Conservation (phyloP, 208 protist species). For the Trypanosoma avium region DNA sequence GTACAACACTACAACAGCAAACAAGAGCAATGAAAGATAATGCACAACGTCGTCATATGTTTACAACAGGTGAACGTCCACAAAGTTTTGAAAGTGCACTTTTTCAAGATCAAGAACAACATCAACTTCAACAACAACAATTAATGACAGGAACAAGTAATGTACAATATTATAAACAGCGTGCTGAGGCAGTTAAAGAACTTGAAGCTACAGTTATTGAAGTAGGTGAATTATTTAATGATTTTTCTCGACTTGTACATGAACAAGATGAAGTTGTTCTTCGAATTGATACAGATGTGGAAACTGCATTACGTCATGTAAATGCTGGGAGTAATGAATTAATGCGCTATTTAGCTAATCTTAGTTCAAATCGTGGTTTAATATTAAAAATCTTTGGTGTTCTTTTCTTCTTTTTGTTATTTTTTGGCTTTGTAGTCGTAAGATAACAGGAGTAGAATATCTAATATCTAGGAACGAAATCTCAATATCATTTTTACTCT, state of each 20-base stretch:
- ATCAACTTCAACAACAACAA: conserved; percentile 70
- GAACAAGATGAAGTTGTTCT: conserved; percentile 91
- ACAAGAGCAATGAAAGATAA: conserved; percentile 77
- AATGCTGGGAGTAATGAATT: conserved; percentile 92
- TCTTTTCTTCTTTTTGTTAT: conserved; percentile 90
- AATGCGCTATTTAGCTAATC: conserved; percentile 84
- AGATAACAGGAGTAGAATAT: conserved; percentile 35
- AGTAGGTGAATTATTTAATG: conserved; percentile 90
- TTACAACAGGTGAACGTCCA: conserved; percentile 73
- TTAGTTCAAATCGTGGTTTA: conserved; percentile 89
- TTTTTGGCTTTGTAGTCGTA: conserved; percentile 92
- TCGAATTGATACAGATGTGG: conserved; percentile 90
- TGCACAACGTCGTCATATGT: conserved; percentile 72
- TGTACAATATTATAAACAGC: conserved; percentile 82
- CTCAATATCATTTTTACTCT: too few species aligned
- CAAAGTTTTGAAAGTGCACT: conserved; percentile 87
- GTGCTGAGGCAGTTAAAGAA: conserved; percentile 79
- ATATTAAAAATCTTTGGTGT: conserved; percentile 93
- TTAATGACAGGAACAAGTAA: conserved; percentile 51
- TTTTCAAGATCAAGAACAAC: conserved; percentile 86
- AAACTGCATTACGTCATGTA: conserved; percentile 82
- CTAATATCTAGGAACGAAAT: too few species aligned
- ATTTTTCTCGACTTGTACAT: conserved; percentile 90
- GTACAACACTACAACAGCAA: conserved; percentile 75
- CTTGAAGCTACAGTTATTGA: conserved; percentile 90